phyloP scores from a whole-genome alignment of 2,329 filamentous ascomycete species.

The Nemania diffusa region DNA sequence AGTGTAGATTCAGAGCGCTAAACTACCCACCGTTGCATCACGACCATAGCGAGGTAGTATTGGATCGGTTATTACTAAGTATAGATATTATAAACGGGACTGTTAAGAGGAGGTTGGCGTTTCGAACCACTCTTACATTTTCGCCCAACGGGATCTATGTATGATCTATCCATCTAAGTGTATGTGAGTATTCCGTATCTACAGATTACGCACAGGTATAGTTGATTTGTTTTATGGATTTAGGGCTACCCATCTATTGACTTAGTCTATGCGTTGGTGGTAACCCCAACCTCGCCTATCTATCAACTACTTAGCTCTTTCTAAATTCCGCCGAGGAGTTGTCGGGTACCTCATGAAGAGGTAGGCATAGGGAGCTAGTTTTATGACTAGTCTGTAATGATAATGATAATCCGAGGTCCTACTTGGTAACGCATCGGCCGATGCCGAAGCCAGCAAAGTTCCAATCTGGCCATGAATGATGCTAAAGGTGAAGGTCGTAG shows the following conservation, averaged over 20 bases:
- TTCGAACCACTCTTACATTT: slow-evolving; percentile 11
- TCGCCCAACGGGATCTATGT: slow-evolving; percentile 12
- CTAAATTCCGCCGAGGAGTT: background rate
- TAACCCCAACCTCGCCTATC: background rate
- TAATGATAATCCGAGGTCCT: slow-evolving; percentile 9
- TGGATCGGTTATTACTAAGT: slow-evolving; percentile 20
- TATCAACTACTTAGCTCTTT: background rate
- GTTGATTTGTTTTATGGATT: background rate
- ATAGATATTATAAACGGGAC: slow-evolving; percentile 10
- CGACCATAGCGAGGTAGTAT: slow-evolving; percentile 10
- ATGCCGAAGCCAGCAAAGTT: slow-evolving; percentile 19
- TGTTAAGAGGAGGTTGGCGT: slow-evolving; percentile 9
- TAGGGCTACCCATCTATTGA: background rate
- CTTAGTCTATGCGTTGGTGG: background rate
- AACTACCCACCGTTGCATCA: slow-evolving; percentile 16
- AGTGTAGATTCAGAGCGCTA: background rate
- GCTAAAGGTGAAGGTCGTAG: too few species aligned
- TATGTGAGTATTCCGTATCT: background rate
- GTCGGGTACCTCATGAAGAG: background rate
- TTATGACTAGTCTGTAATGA: slow-evolving; percentile 9
- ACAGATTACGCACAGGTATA: background rate
- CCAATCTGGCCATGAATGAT: slow-evolving; percentile 13
- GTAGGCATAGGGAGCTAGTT: slow-evolving; percentile 6
- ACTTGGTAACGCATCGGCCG: slow-evolving; percentile 8
- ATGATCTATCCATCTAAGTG: too few species aligned